phyloP scores from a whole-genome alignment of 2,329 filamentous ascomycete genomes.

The Colletotrichum plurivorum region DNA sequence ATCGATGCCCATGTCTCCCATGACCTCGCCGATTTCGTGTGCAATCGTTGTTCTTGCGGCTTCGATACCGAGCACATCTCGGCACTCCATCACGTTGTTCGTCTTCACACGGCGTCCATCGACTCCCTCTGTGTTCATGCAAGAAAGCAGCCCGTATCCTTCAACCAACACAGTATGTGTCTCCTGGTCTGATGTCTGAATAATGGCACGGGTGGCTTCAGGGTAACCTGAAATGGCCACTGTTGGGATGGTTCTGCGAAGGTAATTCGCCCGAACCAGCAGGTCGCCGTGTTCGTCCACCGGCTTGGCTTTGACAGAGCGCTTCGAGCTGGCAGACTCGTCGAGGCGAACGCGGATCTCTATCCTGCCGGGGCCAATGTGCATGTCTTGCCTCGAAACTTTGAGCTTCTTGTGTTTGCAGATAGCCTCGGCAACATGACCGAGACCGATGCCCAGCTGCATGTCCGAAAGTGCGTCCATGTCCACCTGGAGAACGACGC shows the following conservation, averaged over 20 bases:
- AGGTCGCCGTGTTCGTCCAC: conserved; percentile 62
- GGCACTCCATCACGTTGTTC: conserved; percentile 93
- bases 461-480: conserved; percentile 83
- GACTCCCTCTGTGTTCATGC: conserved; percentile 95
- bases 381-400: conserved; percentile 76
- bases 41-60: conserved; percentile 92
- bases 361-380: conserved; percentile 74
- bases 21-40: conserved; percentile 88
- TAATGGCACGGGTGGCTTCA: conserved; percentile 87
- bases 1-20: conserved; percentile 96
- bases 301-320: conserved; percentile 61
- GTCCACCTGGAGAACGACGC: conserved; percentile 87
- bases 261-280: conserved; percentile 84
- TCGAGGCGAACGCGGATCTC: conserved; percentile 79
- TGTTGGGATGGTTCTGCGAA: conserved; percentile 84
- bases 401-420: conserved; percentile 87
- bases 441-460: conserved; percentile 82
- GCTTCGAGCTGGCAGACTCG: conserved; percentile 63
- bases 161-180: conserved; percentile 88
- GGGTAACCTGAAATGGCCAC: conserved; percentile 94
- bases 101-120: conserved; percentile 80
- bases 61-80: conserved; percentile 92
- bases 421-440: conserved; percentile 84
- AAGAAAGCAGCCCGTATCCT: conserved; percentile 89
- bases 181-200: conserved; percentile 81